These are phyloP conservation scores for Ustilago esculenta DNA, from an alignment of 1,284 basidiomycete genomes.

Conservation along the genomic window DNA sequence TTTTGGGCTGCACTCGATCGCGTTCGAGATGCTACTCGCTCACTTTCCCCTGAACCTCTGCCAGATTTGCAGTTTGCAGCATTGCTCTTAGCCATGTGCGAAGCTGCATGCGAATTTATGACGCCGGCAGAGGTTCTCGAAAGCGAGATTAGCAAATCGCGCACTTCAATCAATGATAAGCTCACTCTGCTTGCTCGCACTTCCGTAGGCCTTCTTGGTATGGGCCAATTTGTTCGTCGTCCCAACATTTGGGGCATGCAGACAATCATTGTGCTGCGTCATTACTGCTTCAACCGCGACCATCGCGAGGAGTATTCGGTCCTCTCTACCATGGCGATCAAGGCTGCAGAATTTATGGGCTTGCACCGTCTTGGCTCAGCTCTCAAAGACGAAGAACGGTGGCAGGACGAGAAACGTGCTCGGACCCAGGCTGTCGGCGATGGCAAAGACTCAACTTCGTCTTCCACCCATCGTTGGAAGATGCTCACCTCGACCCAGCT, in stretches of 20 bases:
- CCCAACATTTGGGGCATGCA: slow-evolving; percentile 47
- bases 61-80: slow-evolving; percentile 39
- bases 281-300: slow-evolving; percentile 43
- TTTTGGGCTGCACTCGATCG: slow-evolving; percentile 30
- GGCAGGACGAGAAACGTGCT: slow-evolving; percentile 32
- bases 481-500: slow-evolving; percentile 35
- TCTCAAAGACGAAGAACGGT: slow-evolving; percentile 49
- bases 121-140: slow-evolving; percentile 41
- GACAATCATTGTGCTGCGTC: slow-evolving; percentile 36
- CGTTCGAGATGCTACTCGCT: background rate
- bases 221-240: slow-evolving; percentile 28
- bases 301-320: slow-evolving; percentile 36
- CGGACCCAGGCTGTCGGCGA: slow-evolving; percentile 2
- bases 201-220: slow-evolving; percentile 18
- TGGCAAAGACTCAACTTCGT: slow-evolving; percentile 10
- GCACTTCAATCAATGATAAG: slow-evolving; percentile 28
- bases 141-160: slow-evolving; percentile 30
- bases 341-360: slow-evolving; percentile 46
- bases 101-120: slow-evolving; percentile 47
- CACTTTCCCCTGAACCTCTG: background rate
- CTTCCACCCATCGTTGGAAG: slow-evolving; percentile 35
- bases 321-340: slow-evolving; percentile 38
- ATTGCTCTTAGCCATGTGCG: slow-evolving; percentile 39
- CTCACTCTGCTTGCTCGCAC: slow-evolving; percentile 21
- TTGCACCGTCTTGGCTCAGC: slow-evolving; percentile 53